Conservation (phyloP, 345 rosid species). For the Eucalyptus guilfoylei region DNA sequence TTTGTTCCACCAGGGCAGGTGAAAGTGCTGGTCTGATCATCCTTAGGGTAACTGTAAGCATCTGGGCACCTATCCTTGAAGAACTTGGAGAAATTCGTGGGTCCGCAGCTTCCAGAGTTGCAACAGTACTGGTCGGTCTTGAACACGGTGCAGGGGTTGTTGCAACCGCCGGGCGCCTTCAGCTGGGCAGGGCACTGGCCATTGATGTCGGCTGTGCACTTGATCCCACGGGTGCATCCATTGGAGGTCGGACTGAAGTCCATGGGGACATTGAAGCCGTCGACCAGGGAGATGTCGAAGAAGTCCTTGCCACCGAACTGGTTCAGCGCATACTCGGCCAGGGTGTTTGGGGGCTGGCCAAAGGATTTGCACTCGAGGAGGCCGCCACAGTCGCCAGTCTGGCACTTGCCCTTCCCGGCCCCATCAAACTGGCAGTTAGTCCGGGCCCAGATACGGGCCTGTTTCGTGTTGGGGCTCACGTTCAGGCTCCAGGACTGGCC, state of each 20-base stretch:
- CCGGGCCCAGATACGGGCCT: conserved; percentile 19
- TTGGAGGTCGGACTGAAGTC: conserved; percentile 4
- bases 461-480: not conserved
- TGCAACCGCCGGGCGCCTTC: conserved; percentile 8
- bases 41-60: conserved; percentile 20
- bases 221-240: conserved; percentile 1
- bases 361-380: conserved; percentile 1
- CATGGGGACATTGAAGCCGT: conserved; percentile 24
- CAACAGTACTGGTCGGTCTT: conserved; percentile 13
- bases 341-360: conserved; percentile 13
- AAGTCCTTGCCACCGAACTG: conserved; percentile 4
- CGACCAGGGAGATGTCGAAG: conserved; percentile 17
- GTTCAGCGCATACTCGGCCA: conserved; percentile 15
- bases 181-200: conserved; percentile 6
- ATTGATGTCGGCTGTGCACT: conserved; percentile 1
- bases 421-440: conserved; percentile 11
- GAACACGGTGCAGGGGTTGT: conserved; percentile 18
- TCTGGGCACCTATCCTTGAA: conserved; percentile 7
- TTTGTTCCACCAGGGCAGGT: conserved; percentile 18
- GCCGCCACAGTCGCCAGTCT: conserved; percentile 14
- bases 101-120: not conserved
- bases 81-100: conserved; percentile 1
- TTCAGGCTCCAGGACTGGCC: conserved; percentile 6
- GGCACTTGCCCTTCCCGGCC: conserved; percentile 5
- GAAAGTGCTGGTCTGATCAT: conserved; percentile 10